Evolutionary conservation across 2,329 filamentous ascomycete species (phyloP), one percentile per base, ranked within the genome.

Genomic region (Xylaria sp.): DNA sequence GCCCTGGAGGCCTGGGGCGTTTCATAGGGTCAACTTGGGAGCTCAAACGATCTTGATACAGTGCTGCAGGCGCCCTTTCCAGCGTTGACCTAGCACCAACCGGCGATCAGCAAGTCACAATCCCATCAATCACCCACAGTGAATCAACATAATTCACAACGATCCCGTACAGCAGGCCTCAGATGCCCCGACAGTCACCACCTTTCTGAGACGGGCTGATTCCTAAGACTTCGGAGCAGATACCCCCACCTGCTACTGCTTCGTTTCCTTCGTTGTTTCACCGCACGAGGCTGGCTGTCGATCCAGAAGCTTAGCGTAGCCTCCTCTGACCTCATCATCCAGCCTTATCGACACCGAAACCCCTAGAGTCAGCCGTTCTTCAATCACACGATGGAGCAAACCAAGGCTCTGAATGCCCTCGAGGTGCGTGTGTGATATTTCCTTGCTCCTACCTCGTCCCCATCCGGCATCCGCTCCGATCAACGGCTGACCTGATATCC

Each of bases 351-450:
- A 34, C 11, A 7, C 29, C 11, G 29, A 34, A 34, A 7, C 4
- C 9, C 47, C 22, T 47, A 21, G 41, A 40, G 45, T 19, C 53
- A 50, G 50, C 48, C 54, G 49, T 46, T 6, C 29, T 34, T 11
- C 29, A 6, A 11, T 11, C 29, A 6, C 63, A 74, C 40, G 47
- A 92, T 92, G 90, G 89, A 91, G 76, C 89, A 92, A 72, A 83
- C 76, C 48, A 87, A 85, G 70, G 84, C 85, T 59, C 74, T 87
- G 37, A 85, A 85, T 63, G 84, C 85, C 50, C 72, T 88, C 44
- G 84, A 84, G 79, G 85, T 85, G 72, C 9, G 29, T 34, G 3
- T 34, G n/a, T 50, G 72, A 64, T 41, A 20, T 8, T 46, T 39
- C 17, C 17, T 19, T 34, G 17, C 39, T 34, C 4, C 17, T 42